Evolutionary conservation across 495 filamentous ascomycete genomes (phyloP).

Genomic region (Aspergillus kassunensis): DNA sequence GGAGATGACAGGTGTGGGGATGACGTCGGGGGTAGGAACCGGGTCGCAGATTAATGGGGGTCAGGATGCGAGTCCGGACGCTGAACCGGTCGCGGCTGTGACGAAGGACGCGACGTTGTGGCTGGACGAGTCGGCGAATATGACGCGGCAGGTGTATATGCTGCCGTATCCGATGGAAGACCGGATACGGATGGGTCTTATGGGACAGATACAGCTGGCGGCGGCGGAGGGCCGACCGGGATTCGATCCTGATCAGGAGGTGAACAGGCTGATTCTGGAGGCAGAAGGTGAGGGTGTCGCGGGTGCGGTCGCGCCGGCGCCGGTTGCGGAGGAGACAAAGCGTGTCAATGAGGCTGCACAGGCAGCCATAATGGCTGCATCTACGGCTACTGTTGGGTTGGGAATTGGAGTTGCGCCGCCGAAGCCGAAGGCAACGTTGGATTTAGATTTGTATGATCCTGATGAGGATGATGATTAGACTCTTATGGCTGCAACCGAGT

Average conservation of each 20-base stretch:
- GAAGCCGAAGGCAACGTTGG: conserved; percentile 37
- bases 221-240: conserved; percentile 26
- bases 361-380: conserved; percentile 35
- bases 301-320: conserved; percentile 20
- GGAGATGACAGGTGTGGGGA: conserved; percentile 33
- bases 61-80: conserved; percentile 16
- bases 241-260: conserved; percentile 38
- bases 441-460: conserved; percentile 45
- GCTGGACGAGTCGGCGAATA: conserved; percentile 43
- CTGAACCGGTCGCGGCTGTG: conserved; percentile 37
- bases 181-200: conserved; percentile 44
- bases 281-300: conserved; percentile 37
- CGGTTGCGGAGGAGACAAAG: conserved; percentile 18
- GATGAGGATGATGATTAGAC: conserved; percentile 42
- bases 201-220: conserved; percentile 43
- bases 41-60: no score
- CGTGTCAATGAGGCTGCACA: conserved; percentile 35
- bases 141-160: conserved; percentile 44
- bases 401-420: conserved; percentile 22
- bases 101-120: conserved; percentile 43
- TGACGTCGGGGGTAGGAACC: no score
- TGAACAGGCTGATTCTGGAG: conserved; percentile 40
- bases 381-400: conserved; percentile 18
- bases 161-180: conserved; percentile 47
- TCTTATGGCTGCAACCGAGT: no score